A percentile compares a stretch with the other conserved stretches of the same genome.
phyloP scores from a whole-genome alignment of 2,329 filamentous ascomycete species.

The Bertia moriformis region DNA sequence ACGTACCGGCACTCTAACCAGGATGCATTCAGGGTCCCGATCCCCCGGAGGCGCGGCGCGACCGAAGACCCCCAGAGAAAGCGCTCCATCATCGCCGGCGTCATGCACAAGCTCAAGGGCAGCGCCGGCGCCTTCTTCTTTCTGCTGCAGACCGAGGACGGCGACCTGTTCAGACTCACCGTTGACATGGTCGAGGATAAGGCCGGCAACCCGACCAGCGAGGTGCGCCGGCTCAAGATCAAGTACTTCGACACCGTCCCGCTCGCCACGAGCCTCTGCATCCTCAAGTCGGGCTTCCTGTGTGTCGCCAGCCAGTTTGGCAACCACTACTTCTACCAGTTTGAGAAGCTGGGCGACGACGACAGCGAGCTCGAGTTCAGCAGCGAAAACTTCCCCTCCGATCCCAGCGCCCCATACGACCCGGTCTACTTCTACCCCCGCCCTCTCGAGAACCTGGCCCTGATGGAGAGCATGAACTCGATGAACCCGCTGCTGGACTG shows the following conservation, averaged over 20 bases:
- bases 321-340: slow-evolving; percentile 89
- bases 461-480: slow-evolving; percentile 73
- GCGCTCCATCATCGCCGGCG: slow-evolving; percentile 70
- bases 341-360: slow-evolving; percentile 91
- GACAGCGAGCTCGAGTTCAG: slow-evolving; percentile 76
- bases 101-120: slow-evolving; percentile 91
- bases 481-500: slow-evolving; percentile 86
- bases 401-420: slow-evolving; percentile 56
- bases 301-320: slow-evolving; percentile 87
- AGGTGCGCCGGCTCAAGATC: slow-evolving; percentile 73
- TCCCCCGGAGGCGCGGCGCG: slow-evolving; percentile 72
- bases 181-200: slow-evolving; percentile 79
- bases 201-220: slow-evolving; percentile 62
- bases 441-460: slow-evolving; percentile 63
- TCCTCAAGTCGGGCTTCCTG: slow-evolving; percentile 88
- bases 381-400: slow-evolving; percentile 69
- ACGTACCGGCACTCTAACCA: slow-evolving; percentile 96
- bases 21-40: slow-evolving; percentile 72
- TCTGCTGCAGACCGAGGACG: slow-evolving; percentile 86
- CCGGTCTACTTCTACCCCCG: slow-evolving; percentile 78
- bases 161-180: slow-evolving; percentile 93
- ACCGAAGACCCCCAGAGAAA: slow-evolving; percentile 89
- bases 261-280: slow-evolving; percentile 72
- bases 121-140: slow-evolving; percentile 85
- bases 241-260: slow-evolving; percentile 98